A percentile compares a stretch with the other conserved stretches of the same genome.
Conservation (phyloP, 495 filamentous ascomycete species). For the Penicillium goetzii region DNA sequence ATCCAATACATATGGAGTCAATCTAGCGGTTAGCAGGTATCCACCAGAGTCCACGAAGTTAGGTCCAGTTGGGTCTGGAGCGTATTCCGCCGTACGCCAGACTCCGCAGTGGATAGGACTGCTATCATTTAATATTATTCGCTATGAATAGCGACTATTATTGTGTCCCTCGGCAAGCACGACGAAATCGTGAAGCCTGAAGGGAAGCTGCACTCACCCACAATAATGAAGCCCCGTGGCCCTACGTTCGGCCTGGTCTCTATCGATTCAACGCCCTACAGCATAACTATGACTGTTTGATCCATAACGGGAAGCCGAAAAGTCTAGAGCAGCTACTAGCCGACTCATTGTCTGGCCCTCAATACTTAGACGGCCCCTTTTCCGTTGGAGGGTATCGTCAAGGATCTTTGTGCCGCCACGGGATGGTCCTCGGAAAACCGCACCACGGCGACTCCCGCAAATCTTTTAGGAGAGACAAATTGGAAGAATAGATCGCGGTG, state of each 20-base stretch:
- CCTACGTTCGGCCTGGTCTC: neutral
- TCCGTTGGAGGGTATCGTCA: neutral
- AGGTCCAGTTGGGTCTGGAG: conserved; percentile 16
- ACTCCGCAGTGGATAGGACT: conserved; percentile 16
- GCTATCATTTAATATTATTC: neutral
- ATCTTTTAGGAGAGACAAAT: neutral
- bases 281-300: neutral
- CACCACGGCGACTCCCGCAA: conserved; percentile 22
- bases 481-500: neutral
- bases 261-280: neutral
- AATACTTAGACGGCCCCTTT: neutral
- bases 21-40: neutral
- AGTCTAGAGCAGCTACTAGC: neutral
- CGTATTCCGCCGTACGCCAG: conserved; percentile 24
- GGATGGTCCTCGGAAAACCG: conserved; percentile 15
- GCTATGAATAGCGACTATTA: neutral
- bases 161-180: neutral
- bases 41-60: neutral
- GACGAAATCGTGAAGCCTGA: neutral
- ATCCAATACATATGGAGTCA: neutral
- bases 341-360: neutral
- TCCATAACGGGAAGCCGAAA: neutral
- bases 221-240: conserved; percentile 29
- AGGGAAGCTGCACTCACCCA: conserved; percentile 22
- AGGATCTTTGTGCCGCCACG: conserved; percentile 2